Evolutionary conservation across 2,329 filamentous ascomycete species (phyloP).

Genomic region (Zalaria sp.): DNA sequence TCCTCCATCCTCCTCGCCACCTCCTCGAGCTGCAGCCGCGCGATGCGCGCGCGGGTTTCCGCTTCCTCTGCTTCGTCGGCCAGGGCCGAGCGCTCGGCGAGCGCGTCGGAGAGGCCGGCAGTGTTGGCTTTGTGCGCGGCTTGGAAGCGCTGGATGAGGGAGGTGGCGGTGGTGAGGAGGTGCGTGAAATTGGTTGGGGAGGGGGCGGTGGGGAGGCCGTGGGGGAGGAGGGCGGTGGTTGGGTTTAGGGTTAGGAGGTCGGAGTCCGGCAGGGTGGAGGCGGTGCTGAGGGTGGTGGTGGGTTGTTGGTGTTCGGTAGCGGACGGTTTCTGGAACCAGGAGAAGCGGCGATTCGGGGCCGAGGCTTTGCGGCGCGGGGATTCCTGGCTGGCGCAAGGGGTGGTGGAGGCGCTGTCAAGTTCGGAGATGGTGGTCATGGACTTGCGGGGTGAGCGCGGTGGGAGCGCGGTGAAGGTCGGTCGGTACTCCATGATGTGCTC

Average conservation of each 20-base stretch:
- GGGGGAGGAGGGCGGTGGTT: slow-evolving; percentile 37
- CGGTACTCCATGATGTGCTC: slow-evolving; percentile 22
- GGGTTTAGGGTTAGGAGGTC: slow-evolving; percentile 42
- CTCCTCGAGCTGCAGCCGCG: slow-evolving; percentile 47
- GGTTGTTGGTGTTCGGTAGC: too few species aligned
- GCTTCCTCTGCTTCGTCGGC: slow-evolving; percentile 49
- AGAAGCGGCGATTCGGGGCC: slow-evolving; percentile 5
- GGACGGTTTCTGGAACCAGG: slow-evolving; percentile 16
- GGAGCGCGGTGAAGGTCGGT: slow-evolving; percentile 15
- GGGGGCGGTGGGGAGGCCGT: slow-evolving; percentile 32
- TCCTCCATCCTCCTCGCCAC: slow-evolving; percentile 41
- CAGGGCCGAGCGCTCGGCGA: slow-evolving; percentile 41
- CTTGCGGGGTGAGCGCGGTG: slow-evolving; percentile 1
- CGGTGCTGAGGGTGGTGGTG: slow-evolving; percentile 3
- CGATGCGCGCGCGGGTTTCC: slow-evolving; percentile 39
- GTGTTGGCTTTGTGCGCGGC: slow-evolving; percentile 39
- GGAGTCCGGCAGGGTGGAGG: slow-evolving; percentile 5
- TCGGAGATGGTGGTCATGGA: not conserved
- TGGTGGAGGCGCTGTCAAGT: not conserved
- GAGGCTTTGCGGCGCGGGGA: slow-evolving; percentile 3
- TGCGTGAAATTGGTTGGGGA: slow-evolving; percentile 41
- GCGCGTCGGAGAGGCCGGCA: slow-evolving; percentile 34
- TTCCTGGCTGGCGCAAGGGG: not conserved
- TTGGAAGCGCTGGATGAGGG: slow-evolving; percentile 40
- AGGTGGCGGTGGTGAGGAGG: slow-evolving; percentile 41